Base-by-base conservation (phyloP, 2,329 filamentous ascomycete species). In the Diplocarpon rosae region DNA sequence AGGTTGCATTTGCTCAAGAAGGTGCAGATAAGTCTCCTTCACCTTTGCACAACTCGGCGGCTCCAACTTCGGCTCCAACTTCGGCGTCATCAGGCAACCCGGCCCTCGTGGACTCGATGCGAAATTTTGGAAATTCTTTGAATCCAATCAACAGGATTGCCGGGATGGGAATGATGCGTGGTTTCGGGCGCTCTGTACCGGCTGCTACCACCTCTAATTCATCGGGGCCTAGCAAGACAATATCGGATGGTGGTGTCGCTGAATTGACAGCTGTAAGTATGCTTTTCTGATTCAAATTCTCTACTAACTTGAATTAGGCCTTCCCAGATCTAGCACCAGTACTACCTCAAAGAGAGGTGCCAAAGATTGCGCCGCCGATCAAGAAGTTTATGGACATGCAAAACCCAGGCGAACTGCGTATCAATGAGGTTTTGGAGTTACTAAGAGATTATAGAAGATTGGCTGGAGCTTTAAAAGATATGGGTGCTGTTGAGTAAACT, bases 131-230 rank as follows among this genome's bases (percentile, higher is more conserved):
- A 31, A 92, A 75, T 61, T 81, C 82, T 1, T 69, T 94, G 29
- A 94, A 94, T 56, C 87, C 87, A 2, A 80, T 94, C 61, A 85
- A 80, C 36, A 77, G 86, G 41, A 75, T 94, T 41, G 78, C 83
- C 1, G 73, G 79, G 29, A 87, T 92, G 60, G 75, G 75, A 45
- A 74, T 80, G 59, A 82, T 93, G 54, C 78, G 83, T 45, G 80
- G 80, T 1, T 90, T 94, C 56, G 84, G 85, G 1, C 70, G 82
- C 42, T 64, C 68, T 16, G 49, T 51, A 31, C 48, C 61, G 15
- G 52, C 59, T 14, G 51, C 71, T 17, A 63, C 68, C 16, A 45
- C 65, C 13, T 54, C 66, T 12, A 55, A 65, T 37, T 61, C 69
- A 14, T 59, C 65, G 52, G 64, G 65, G 2, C 56, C 63, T 5